Percentiles rank a stretch among this genome's conserved stretches.
Evolutionary conservation across 73 alveolate species (phyloP).

Genomic region (Symbiodinium natans): DNA sequence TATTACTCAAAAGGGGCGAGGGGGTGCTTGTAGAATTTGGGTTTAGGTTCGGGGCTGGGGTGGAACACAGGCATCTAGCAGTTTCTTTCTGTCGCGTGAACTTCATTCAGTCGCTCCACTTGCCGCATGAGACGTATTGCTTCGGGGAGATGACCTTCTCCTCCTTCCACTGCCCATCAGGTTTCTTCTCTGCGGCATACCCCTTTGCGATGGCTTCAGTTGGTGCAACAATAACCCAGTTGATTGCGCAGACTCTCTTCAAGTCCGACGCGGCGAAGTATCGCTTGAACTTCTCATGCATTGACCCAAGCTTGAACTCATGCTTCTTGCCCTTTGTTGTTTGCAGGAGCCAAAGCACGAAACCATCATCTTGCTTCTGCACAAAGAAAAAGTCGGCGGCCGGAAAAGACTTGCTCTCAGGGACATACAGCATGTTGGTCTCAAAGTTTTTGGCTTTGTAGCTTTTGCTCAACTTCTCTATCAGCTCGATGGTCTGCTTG

Average conservation of each 20-base stretch:
- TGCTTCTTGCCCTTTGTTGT: constrained; percentile 43
- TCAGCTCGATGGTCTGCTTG: neutral
- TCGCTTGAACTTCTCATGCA: constrained; percentile 37
- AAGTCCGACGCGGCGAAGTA: constrained; percentile 34
- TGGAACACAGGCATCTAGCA: neutral
- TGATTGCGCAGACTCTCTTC: constrained; percentile 35
- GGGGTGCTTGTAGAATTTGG: no score
- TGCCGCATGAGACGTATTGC: constrained; percentile 30
- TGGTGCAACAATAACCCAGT: constrained; percentile 20
- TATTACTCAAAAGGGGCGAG: no score
- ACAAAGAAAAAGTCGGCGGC: constrained; percentile 45
- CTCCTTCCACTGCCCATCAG: constrained; percentile 31
- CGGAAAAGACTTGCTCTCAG: neutral
- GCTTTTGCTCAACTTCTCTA: neutral
- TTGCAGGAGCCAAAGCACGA: constrained; percentile 25
- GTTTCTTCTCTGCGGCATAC: constrained; percentile 9
- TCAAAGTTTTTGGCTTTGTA: neutral
- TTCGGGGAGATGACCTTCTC: neutral
- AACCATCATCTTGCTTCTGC: constrained; percentile 9
- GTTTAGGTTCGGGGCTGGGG: no score
- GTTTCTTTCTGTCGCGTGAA: neutral
- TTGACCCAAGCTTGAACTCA: constrained; percentile 38
- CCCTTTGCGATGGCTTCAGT: neutral
- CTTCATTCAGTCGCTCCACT: constrained; percentile 15
- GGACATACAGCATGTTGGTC: constrained; percentile 8